Conservation (phyloP, 129 eudicot species). For the Centella asiatica region DNA sequence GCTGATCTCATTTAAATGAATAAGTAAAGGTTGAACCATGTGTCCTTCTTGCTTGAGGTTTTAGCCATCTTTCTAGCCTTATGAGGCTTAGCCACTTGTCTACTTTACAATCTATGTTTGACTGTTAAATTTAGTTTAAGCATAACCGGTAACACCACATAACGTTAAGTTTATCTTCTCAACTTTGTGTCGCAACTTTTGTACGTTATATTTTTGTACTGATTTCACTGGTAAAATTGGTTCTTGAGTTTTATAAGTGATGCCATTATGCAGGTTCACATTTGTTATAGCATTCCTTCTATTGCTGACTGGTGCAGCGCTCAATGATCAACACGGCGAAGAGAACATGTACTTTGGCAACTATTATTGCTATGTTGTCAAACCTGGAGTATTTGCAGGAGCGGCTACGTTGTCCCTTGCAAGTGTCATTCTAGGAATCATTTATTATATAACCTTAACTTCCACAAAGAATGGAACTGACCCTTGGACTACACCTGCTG, state of each 20-base stretch:
- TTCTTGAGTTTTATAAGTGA: not conserved
- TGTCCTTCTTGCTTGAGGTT: not conserved
- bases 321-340: conserved; percentile 65
- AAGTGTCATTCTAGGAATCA: conserved; percentile 49
- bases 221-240: no score
- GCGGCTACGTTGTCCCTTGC: conserved; percentile 59
- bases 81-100: conserved; percentile 1
- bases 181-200: not conserved
- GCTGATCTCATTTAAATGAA: not conserved
- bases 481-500: not conserved
- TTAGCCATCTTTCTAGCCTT: not conserved
- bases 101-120: not conserved
- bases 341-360: conserved; percentile 58
- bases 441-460: conserved; percentile 10
- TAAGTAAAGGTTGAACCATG: no score
- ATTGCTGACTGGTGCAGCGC: conserved; percentile 71
- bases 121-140: not conserved
- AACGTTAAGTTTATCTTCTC: no score
- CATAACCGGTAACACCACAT: no score
- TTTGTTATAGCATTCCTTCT: conserved; percentile 76
- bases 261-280: conserved; percentile 58
- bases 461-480: conserved; percentile 2
- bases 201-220: not conserved
- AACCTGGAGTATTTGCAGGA: conserved; percentile 86
- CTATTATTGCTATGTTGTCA: conserved; percentile 73